Percentiles rank a stretch among this genome's conserved stretches.
Evolutionary conservation across 176 grass and related monocot genomes (phyloP).

Genomic region (Eragrostis nindensis): DNA sequence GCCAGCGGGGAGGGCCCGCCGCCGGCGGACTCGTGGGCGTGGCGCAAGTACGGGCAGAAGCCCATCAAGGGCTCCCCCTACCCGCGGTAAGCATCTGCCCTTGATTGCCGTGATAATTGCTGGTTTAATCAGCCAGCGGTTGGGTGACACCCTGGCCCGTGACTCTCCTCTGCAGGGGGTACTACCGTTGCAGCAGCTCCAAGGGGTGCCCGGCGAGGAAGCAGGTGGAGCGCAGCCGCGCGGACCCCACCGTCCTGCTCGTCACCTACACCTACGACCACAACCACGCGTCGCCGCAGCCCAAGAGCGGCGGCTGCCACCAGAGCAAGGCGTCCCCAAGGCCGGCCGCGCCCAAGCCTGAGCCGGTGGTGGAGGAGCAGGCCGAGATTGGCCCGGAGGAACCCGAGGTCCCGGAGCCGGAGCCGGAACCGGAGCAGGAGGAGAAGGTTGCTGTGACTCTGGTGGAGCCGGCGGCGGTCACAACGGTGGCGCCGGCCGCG

Average conservation of each 20-base stretch:
- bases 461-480: slow-evolving; percentile 6
- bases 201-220: slow-evolving; percentile 96
- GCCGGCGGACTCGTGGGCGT: slow-evolving; percentile 96
- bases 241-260: slow-evolving; percentile 73
- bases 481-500: slow-evolving; percentile 20
- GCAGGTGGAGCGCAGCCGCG: slow-evolving; percentile 87
- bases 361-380: slow-evolving; percentile 6
- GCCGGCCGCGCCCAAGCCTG: slow-evolving; percentile 37
- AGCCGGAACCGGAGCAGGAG: slow-evolving; percentile 5
- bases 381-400: slow-evolving; percentile 35
- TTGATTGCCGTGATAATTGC: neutral
- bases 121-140: neutral
- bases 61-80: slow-evolving; percentile 99
- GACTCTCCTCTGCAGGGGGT: slow-evolving; percentile 51
- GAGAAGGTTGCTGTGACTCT: neutral
- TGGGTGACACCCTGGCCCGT: neutral
- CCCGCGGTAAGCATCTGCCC: slow-evolving; percentile 58
- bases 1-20: slow-evolving; percentile 82
- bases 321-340: slow-evolving; percentile 47
- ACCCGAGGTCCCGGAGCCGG: neutral
- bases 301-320: slow-evolving; percentile 50
- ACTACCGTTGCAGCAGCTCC: slow-evolving; percentile 92
- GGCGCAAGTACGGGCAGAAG: slow-evolving; percentile 99
- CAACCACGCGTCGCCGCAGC: slow-evolving; percentile 71
- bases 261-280: slow-evolving; percentile 94